Evolutionary conservation across 192 early-diverging fungal species (phyloP).

Genomic region (Backusella parvicylindrica): DNA sequence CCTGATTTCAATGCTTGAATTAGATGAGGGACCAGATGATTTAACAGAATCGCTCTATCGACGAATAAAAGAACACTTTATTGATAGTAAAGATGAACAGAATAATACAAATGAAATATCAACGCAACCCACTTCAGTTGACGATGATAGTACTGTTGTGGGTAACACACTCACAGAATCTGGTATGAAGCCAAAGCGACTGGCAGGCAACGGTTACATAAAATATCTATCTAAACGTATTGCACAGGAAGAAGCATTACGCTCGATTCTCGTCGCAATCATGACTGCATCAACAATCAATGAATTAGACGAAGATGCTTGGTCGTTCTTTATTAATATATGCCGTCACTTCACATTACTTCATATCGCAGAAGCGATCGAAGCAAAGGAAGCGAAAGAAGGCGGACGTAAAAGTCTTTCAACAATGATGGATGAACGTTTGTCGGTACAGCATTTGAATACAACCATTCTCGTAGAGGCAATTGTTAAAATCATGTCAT

Average conservation of each 20-base stretch:
- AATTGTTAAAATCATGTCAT: constrained; percentile 71
- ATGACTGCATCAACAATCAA: constrained; percentile 62
- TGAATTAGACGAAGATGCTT: constrained; percentile 58
- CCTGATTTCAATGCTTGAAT: constrained; percentile 63
- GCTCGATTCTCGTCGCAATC: constrained; percentile 54
- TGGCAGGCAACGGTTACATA: constrained; percentile 26
- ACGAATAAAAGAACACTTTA: constrained; percentile 32
- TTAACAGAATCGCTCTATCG: constrained; percentile 38
- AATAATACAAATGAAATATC: background rate
- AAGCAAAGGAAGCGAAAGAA: constrained; percentile 37
- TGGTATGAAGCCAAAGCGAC: constrained; percentile 25
- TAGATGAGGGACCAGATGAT: constrained; percentile 50
- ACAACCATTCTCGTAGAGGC: constrained; percentile 73
- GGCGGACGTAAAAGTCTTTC: constrained; percentile 38
- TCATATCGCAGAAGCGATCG: constrained; percentile 62
- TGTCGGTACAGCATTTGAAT: constrained; percentile 46
- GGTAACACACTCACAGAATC: constrained; percentile 12
- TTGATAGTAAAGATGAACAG: background rate
- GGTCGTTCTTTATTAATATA: constrained; percentile 58
- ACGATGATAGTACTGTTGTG: constrained; percentile 45
- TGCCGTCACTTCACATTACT: constrained; percentile 76
- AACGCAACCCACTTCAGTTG: constrained; percentile 12
- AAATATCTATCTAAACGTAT: constrained; percentile 45
- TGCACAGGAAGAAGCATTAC: constrained; percentile 63
- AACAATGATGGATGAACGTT: constrained; percentile 45